Percentiles rank a stretch among this genome's conserved stretches.
phyloP scores from a whole-genome alignment of 1,284 basidiomycete species.

The Pterulicium gracile region DNA sequence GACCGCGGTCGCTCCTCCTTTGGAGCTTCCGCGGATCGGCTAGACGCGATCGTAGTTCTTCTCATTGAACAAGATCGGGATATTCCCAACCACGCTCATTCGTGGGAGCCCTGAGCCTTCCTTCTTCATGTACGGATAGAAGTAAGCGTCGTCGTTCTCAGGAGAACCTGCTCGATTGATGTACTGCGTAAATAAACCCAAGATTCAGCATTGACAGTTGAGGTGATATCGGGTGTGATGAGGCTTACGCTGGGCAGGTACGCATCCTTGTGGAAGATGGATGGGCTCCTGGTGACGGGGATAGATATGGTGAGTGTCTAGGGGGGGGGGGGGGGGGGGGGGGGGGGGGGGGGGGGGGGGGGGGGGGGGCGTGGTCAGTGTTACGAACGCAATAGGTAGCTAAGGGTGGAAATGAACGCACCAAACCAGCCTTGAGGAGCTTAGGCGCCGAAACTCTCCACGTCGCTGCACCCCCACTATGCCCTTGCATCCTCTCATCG shows the following conservation, averaged over 20 bases:
- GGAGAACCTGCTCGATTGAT: conserved; percentile 13
- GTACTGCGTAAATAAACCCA: conserved; percentile 25
- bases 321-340: conserved; percentile 2
- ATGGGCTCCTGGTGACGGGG: conserved; percentile 21
- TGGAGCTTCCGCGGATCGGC: conserved; percentile 17
- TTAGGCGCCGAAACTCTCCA: conserved; percentile 36
- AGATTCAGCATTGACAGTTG: neutral
- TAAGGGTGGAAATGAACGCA: conserved; percentile 17
- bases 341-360: conserved; percentile 2
- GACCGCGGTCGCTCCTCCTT: neutral
- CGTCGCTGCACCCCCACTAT: conserved; percentile 22
- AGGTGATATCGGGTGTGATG: neutral
- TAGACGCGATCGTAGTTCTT: conserved; percentile 14
- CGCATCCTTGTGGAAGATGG: conserved; percentile 32
- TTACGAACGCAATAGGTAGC: neutral
- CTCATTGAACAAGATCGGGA: conserved; percentile 19
- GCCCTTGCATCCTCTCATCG: conserved; percentile 24
- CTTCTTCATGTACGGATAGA: conserved; percentile 17
- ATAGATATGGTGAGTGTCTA: conserved; percentile 32
- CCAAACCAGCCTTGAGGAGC: conserved; percentile 27
- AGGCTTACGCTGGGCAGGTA: conserved; percentile 12
- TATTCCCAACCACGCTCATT: conserved; percentile 20
- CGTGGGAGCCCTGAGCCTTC: conserved; percentile 14
- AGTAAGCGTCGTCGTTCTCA: conserved; percentile 15
- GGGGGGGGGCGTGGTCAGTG: no score